Conservation (phyloP, 441 rosid species). For the Lepidium campestre region DNA sequence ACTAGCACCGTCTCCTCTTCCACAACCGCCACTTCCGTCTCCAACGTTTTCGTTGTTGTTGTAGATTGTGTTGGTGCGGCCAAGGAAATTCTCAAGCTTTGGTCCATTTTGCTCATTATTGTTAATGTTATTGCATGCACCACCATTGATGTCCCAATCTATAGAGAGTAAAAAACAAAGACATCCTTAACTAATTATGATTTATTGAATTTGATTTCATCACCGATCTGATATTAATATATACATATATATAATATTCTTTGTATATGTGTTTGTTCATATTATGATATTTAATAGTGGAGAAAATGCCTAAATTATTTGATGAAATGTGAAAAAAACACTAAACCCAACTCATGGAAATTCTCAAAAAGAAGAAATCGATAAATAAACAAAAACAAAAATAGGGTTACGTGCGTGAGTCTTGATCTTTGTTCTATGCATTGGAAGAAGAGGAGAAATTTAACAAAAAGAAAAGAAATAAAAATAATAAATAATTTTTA, state of each 20-base stretch:
- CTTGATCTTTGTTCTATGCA: slow-evolving; percentile 29
- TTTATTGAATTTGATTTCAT: neutral
- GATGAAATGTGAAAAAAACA: slow-evolving; percentile 3
- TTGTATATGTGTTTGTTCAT: too few relatives aligned
- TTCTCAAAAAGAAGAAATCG: slow-evolving; percentile 8
- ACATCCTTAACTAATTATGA: neutral
- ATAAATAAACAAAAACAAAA: neutral
- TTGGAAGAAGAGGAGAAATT: slow-evolving; percentile 5
- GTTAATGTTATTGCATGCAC: slow-evolving; percentile 46
- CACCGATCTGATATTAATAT: too few relatives aligned
- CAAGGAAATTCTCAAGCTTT: slow-evolving; percentile 82
- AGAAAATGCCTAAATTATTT: neutral
- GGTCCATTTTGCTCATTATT: slow-evolving; percentile 43
- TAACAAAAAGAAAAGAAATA: neutral
- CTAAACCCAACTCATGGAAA: slow-evolving; percentile 5
- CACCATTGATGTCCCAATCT: slow-evolving; percentile 67
- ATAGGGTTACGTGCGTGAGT: slow-evolving; percentile 23
- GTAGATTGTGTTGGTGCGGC: slow-evolving; percentile 34
- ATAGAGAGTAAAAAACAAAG: neutral
- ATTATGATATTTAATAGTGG: neutral
- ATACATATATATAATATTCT: too few relatives aligned
- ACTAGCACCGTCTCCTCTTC: neutral
- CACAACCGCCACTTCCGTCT: slow-evolving; percentile 15
- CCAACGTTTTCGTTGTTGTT: slow-evolving; percentile 21
- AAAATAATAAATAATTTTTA: neutral